phyloP scores from a whole-genome alignment of 345 rosid genomes.

The Pistacia vera region DNA sequence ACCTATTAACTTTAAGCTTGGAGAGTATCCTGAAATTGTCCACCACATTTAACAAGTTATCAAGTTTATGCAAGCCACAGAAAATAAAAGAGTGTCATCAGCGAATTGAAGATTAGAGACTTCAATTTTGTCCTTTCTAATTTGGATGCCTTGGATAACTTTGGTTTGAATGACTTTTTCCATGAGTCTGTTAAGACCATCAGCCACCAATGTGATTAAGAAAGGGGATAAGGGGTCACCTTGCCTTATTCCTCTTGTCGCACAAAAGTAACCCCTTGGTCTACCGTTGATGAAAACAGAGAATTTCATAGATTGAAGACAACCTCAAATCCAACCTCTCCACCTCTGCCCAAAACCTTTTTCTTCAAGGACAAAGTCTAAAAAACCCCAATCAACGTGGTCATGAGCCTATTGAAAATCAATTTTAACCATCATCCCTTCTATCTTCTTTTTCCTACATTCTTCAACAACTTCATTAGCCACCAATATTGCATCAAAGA shows the following conservation, averaged over 20 bases:
- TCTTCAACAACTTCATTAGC: background rate
- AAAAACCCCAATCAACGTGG: background rate
- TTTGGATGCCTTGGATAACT: too few relatives aligned
- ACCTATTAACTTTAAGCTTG: too few relatives aligned
- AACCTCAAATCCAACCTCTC: background rate
- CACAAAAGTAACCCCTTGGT: background rate
- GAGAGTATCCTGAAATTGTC: too few relatives aligned
- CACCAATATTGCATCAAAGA: background rate
- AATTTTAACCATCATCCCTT: background rate
- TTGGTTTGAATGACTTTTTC: background rate
- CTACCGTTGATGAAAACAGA: background rate
- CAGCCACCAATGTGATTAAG: background rate
- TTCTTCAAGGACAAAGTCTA: background rate
- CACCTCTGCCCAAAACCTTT: background rate
- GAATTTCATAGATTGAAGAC: background rate
- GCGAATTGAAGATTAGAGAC: too few relatives aligned
- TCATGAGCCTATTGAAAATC: background rate
- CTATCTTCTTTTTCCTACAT: background rate
- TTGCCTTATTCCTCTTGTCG: background rate
- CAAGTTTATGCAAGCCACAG: too few relatives aligned
- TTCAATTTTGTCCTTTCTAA: too few relatives aligned
- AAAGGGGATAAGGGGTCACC: background rate
- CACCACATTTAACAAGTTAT: too few relatives aligned
- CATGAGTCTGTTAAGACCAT: background rate
- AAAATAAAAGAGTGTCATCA: too few relatives aligned